A percentile compares a stretch with the other conserved stretches of the same genome.
These are phyloP conservation scores for Colletotrichum tropicale DNA, from an alignment of 2,329 filamentous ascomycete species.

Conservation along the genomic window DNA sequence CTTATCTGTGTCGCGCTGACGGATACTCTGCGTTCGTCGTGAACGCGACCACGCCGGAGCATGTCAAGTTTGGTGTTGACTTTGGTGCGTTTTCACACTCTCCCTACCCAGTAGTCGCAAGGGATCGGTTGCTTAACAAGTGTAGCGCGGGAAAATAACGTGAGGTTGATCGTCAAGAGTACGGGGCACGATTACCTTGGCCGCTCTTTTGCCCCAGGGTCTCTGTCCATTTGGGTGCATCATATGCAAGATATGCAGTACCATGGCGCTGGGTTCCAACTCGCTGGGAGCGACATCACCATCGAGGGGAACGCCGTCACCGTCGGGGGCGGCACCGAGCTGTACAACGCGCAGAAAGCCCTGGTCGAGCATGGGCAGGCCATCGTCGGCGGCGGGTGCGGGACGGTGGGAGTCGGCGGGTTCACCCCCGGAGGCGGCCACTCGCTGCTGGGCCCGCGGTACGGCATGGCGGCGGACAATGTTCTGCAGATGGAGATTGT, in stretches of 20 bases:
- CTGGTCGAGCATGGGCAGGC: conserved; percentile 49
- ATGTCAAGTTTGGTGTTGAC: conserved; percentile 39
- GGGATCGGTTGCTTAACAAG: background rate
- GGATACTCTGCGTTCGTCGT: conserved; percentile 42
- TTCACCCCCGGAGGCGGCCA: conserved; percentile 68
- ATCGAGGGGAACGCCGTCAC: conserved; percentile 51
- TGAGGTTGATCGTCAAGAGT: conserved; percentile 46
- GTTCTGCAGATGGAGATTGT: conserved; percentile 64
- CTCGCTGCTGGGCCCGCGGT: conserved; percentile 52
- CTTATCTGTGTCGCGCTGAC: conserved; percentile 33
- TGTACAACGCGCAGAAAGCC: conserved; percentile 50
- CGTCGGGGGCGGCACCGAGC: conserved; percentile 56
- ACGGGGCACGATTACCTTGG: conserved; percentile 49
- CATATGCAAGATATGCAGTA: conserved; percentile 26
- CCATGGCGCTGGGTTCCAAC: background rate
- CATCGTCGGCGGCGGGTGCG: conserved; percentile 59
- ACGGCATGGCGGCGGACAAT: conserved; percentile 67
- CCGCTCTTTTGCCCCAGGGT: conserved; percentile 51
- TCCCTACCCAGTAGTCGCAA: background rate
- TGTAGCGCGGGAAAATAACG: conserved; percentile 38
- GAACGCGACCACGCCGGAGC: conserved; percentile 34
- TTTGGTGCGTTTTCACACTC: conserved; percentile 39
- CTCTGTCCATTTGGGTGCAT: conserved; percentile 59
- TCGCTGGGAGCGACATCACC: background rate
- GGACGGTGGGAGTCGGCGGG: conserved; percentile 63